Evolutionary conservation across 192 early-diverging fungal genomes (phyloP).

Genomic region (Linnemannia hyalina): DNA sequence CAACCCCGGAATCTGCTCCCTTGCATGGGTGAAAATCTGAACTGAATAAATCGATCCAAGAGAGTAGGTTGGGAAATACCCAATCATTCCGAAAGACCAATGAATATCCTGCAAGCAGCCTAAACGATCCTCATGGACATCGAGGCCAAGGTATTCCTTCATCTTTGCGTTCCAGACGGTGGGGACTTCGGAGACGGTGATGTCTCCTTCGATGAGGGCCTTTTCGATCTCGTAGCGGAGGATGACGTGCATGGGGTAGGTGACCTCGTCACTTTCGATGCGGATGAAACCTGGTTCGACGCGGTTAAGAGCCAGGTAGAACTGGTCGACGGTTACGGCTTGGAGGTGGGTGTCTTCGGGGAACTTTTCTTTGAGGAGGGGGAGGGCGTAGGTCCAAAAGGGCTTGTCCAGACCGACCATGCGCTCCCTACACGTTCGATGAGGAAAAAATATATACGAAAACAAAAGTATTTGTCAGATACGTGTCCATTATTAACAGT

Average conservation of each 20-base stretch:
- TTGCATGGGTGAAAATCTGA: slow-evolving; percentile 38
- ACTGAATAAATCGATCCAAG: slow-evolving; percentile 55
- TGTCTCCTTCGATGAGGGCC: slow-evolving; percentile 41
- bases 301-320: slow-evolving; percentile 51
- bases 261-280: slow-evolving; percentile 56
- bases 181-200: slow-evolving; percentile 50
- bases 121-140: slow-evolving; percentile 32
- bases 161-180: slow-evolving; percentile 54
- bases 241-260: slow-evolving; percentile 55
- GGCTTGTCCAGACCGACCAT: slow-evolving; percentile 45
- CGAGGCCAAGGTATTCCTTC: slow-evolving; percentile 58
- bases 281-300: slow-evolving; percentile 53
- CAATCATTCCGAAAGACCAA: slow-evolving; percentile 54
- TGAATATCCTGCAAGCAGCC: slow-evolving; percentile 60
- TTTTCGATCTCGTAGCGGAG: slow-evolving; percentile 57
- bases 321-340: slow-evolving; percentile 16
- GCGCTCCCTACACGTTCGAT: slow-evolving; percentile 25
- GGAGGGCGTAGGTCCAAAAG: slow-evolving; percentile 55
- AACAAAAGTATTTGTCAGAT: too few relatives aligned
- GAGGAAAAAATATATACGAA: neutral
- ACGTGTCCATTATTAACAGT: too few relatives aligned
- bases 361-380: slow-evolving; percentile 49
- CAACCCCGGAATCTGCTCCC: slow-evolving; percentile 40
- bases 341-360: slow-evolving; percentile 28
- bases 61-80: slow-evolving; percentile 61